Conservation (phyloP, 805 yeast genomes). For the Metschnikowia drakensbergensis region DNA sequence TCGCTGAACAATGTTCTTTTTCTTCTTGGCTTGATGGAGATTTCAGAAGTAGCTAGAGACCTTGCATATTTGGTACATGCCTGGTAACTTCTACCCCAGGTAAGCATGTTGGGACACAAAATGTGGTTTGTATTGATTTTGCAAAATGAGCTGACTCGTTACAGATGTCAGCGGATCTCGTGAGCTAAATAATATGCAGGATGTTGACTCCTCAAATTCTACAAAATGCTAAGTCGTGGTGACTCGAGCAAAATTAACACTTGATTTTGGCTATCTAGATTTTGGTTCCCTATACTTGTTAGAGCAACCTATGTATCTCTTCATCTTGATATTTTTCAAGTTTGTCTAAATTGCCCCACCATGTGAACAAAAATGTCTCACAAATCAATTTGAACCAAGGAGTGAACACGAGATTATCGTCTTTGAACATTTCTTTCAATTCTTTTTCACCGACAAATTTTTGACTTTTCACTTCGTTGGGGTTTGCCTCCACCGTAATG, state of each 20-base stretch:
- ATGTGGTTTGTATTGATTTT: background rate
- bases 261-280: background rate
- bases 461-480: slow-evolving; percentile 72
- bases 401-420: slow-evolving; percentile 68
- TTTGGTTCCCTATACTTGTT: background rate
- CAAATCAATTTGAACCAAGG: slow-evolving; percentile 99
- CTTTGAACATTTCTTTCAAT: slow-evolving; percentile 72
- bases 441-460: slow-evolving; percentile 68
- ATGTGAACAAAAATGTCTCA: slow-evolving; percentile 79
- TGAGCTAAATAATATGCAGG: background rate
- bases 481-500: slow-evolving; percentile 59
- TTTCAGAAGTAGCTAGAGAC: slow-evolving; percentile 14
- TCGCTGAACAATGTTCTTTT: slow-evolving; percentile 63
- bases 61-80: background rate
- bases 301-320: slow-evolving; percentile 49
- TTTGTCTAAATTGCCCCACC: slow-evolving; percentile 83
- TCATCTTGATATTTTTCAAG: slow-evolving; percentile 48
- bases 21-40: slow-evolving; percentile 34
- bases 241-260: background rate
- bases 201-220: background rate
- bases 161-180: background rate
- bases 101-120: background rate
- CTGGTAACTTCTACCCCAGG: background rate
- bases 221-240: background rate
- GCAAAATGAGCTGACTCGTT: background rate